Percentiles rank a stretch among this genome's conserved stretches.
phyloP scores from a whole-genome alignment of 2,329 filamentous ascomycete species.

The Alternaria atra region DNA sequence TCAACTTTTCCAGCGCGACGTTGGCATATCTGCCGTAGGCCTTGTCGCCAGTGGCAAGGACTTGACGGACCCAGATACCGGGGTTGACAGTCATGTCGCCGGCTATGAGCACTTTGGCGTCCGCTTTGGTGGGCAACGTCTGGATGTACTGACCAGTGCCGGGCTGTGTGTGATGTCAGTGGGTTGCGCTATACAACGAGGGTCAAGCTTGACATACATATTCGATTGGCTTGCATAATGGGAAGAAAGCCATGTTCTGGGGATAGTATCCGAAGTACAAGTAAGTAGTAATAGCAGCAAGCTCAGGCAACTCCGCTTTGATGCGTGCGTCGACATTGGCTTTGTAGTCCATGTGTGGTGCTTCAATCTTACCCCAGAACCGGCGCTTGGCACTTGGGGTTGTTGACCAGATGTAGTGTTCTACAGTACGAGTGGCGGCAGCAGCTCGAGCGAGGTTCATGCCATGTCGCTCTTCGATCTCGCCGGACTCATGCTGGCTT shows the following conservation, averaged over 20 bases:
- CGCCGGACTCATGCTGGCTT: slow-evolving; percentile 43
- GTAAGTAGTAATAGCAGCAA: slow-evolving; percentile 41
- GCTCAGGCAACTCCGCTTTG: slow-evolving; percentile 41
- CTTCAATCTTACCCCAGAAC: slow-evolving; percentile 43
- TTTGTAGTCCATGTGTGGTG: slow-evolving; percentile 58
- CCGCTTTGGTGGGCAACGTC: slow-evolving; percentile 34
- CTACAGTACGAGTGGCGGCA: slow-evolving; percentile 46
- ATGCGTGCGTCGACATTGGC: slow-evolving; percentile 54
- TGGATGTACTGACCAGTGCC: slow-evolving; percentile 34
- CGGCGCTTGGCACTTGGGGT: slow-evolving; percentile 49
- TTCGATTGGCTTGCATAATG: slow-evolving; percentile 34
- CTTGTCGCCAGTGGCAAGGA: slow-evolving; percentile 25
- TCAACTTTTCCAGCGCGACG: slow-evolving; percentile 37
- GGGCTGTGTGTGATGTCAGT: slow-evolving; percentile 11
- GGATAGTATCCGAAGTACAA: slow-evolving; percentile 44
- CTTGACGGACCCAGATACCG: slow-evolving; percentile 42
- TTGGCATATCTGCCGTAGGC: slow-evolving; percentile 38
- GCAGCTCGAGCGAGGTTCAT: slow-evolving; percentile 57
- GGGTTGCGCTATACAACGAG: fast-evolving
- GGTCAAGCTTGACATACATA: slow-evolving; percentile 21
- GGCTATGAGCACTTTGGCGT: slow-evolving; percentile 34
- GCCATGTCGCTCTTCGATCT: slow-evolving; percentile 53
- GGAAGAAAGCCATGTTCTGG: slow-evolving; percentile 42
- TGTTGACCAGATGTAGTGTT: slow-evolving; percentile 60
- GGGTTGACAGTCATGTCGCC: slow-evolving; percentile 41